Evolutionary conservation across 768 basidiomycete genomes (phyloP).

Genomic region (Guyanaporus albipodus): DNA sequence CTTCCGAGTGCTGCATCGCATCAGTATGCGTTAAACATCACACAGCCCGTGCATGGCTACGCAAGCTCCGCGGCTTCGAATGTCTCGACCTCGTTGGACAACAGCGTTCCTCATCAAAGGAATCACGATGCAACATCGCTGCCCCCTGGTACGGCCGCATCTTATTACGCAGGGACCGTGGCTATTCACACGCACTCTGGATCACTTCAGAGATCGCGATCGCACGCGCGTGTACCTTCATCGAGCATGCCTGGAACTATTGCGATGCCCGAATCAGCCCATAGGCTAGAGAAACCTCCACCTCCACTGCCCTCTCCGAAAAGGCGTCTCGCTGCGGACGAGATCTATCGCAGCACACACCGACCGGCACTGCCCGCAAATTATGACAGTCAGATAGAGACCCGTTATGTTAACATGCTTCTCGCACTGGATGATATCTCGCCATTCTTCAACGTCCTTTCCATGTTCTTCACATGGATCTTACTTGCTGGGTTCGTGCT

Average conservation of each 20-base stretch:
- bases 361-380: slow-evolving; percentile 23
- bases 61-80: slow-evolving; percentile 19
- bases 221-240: slow-evolving; percentile 10
- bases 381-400: slow-evolving; percentile 28
- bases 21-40: slow-evolving; percentile 26
- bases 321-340: slow-evolving; percentile 9
- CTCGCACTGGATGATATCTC: slow-evolving; percentile 58
- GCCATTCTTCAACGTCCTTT: slow-evolving; percentile 43
- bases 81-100: slow-evolving; percentile 21
- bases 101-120: slow-evolving; percentile 10
- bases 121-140: slow-evolving; percentile 10
- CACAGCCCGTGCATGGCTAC: slow-evolving; percentile 25
- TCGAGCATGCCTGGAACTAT: background rate
- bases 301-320: background rate
- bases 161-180: slow-evolving; percentile 5
- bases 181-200: slow-evolving; percentile 6
- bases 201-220: slow-evolving; percentile 18
- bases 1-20: slow-evolving; percentile 32
- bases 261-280: background rate
- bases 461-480: slow-evolving; percentile 61
- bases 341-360: slow-evolving; percentile 17
- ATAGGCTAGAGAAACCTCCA: slow-evolving; percentile 1
- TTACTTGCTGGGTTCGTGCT: slow-evolving; percentile 59
- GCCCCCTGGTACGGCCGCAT: slow-evolving; percentile 5
- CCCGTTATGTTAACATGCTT: slow-evolving; percentile 59